Evolutionary conservation across 305 asterid species (phyloP).

Genomic region (Caryopteris hybrid): DNA sequence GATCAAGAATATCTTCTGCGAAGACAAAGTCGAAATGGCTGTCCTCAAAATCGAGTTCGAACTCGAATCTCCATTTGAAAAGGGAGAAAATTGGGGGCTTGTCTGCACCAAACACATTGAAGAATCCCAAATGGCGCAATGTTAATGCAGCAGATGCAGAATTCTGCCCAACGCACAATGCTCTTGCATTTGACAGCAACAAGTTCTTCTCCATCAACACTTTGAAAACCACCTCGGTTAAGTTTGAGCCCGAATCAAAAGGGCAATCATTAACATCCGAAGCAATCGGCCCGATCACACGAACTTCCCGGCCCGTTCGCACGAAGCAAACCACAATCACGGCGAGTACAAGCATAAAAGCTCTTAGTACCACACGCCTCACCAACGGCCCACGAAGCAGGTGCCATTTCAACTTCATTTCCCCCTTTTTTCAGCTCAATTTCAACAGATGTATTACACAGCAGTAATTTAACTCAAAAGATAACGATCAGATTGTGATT

Average conservation of each 20-base stretch:
- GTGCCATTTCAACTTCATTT: slow-evolving; percentile 35
- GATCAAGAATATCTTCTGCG: slow-evolving; percentile 62
- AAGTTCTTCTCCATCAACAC: slow-evolving; percentile 51
- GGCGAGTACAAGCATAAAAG: slow-evolving; percentile 53
- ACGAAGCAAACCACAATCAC: slow-evolving; percentile 43
- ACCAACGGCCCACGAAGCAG: slow-evolving; percentile 40
- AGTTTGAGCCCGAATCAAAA: slow-evolving; percentile 31
- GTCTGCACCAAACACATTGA: slow-evolving; percentile 41
- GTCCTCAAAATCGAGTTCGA: slow-evolving; percentile 62
- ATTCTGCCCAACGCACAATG: slow-evolving; percentile 68
- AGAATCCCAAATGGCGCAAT: slow-evolving; percentile 59
- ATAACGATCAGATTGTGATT: slow-evolving; percentile 9
- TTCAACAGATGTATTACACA: slow-evolving; percentile 27
- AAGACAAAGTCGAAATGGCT: slow-evolving; percentile 67
- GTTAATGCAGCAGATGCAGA: slow-evolving; percentile 47
- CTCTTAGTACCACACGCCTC: slow-evolving; percentile 54
- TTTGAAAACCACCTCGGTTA: slow-evolving; percentile 47
- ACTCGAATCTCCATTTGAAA: slow-evolving; percentile 55
- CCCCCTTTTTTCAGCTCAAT: slow-evolving; percentile 6
- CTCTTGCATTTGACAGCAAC: slow-evolving; percentile 49
- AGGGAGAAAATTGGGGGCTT: slow-evolving; percentile 76
- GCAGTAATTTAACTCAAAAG: slow-evolving; percentile 25
- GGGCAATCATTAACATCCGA: slow-evolving; percentile 44
- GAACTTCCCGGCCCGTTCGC: slow-evolving; percentile 47
- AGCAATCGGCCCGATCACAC: slow-evolving; percentile 32